phyloP scores from a whole-genome alignment of 2,329 filamentous ascomycete genomes.

The Fusarium sp. region DNA sequence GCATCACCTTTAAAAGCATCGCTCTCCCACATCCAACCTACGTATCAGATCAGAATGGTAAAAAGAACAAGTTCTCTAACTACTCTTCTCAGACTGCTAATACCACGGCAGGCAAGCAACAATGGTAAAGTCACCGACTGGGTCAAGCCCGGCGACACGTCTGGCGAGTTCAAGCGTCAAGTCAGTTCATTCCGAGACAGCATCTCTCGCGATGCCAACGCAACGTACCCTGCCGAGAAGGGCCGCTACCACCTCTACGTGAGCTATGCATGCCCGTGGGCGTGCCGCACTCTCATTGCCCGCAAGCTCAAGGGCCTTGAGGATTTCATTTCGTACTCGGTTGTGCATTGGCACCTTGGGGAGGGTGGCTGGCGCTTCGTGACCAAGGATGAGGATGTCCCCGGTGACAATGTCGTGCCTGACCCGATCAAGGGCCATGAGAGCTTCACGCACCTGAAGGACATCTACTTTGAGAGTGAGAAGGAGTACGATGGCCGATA shows the following conservation, averaged over 20 bases:
- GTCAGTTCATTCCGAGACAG: slow-evolving; percentile 85
- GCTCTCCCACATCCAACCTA: slow-evolving; percentile 5
- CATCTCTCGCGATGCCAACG: slow-evolving; percentile 79
- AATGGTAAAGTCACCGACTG: slow-evolving; percentile 78
- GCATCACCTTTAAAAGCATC: slow-evolving; percentile 6
- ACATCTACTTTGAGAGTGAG: slow-evolving; percentile 85
- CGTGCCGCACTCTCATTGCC: slow-evolving; percentile 88
- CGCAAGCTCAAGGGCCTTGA: slow-evolving; percentile 93
- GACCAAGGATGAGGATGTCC: slow-evolving; percentile 69
- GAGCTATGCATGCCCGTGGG: slow-evolving; percentile 96
- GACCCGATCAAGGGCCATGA: slow-evolving; percentile 80
- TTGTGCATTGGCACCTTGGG: slow-evolving; percentile 93
- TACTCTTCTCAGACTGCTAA: slow-evolving; percentile 26
- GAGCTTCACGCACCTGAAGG: slow-evolving; percentile 76
- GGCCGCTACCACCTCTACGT: slow-evolving; percentile 95
- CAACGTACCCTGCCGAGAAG: slow-evolving; percentile 87
- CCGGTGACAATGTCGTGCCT: slow-evolving; percentile 75
- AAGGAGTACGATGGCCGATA: slow-evolving; percentile 82
- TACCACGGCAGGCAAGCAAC: slow-evolving; percentile 39
- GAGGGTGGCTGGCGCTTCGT: slow-evolving; percentile 86
- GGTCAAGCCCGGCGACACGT: slow-evolving; percentile 82
- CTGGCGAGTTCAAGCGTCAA: slow-evolving; percentile 94
- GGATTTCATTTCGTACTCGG: slow-evolving; percentile 82
- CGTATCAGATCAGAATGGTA: slow-evolving; percentile 48
- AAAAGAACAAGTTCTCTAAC: slow-evolving; percentile 2